A percentile compares a stretch with the other conserved stretches of the same genome.
These are phyloP conservation scores for Fusarium sp. DNA, from an alignment of 2,329 filamentous ascomycete species.

Conservation along the genomic window DNA sequence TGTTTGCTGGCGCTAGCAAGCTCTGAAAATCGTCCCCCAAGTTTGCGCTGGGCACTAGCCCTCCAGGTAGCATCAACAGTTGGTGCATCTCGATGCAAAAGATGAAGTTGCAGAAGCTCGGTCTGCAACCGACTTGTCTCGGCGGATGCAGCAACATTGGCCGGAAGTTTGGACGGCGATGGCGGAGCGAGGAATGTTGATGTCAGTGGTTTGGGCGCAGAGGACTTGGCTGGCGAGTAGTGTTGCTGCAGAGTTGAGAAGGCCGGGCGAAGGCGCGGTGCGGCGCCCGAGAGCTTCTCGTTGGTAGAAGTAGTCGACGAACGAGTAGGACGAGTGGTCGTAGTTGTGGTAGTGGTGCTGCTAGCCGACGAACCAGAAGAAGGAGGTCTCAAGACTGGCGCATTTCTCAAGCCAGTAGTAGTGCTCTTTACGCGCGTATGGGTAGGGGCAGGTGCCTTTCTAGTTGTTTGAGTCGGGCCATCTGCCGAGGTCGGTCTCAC, in stretches of 20 bases:
- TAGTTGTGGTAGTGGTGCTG: constrained; percentile 30
- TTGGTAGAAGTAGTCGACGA: constrained; percentile 25
- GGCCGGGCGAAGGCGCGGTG: constrained; percentile 57
- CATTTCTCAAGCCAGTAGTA: constrained; percentile 39
- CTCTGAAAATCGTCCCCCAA: constrained; percentile 57
- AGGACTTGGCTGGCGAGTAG: constrained; percentile 70
- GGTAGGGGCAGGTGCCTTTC: constrained; percentile 24
- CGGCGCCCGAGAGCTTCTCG: constrained; percentile 31
- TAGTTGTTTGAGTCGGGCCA: constrained; percentile 34
- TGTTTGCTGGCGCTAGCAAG: constrained; percentile 49
- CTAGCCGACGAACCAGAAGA: constrained; percentile 39
- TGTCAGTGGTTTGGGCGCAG: constrained; percentile 69
- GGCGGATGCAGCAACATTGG: constrained; percentile 67
- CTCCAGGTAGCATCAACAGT: constrained; percentile 61
- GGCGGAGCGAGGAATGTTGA: constrained; percentile 66
- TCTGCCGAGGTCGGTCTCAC: constrained; percentile 47
- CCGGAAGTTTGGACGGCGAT: constrained; percentile 68
- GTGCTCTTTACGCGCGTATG: constrained; percentile 49
- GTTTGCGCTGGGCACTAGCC: constrained; percentile 60
- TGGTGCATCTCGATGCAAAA: constrained; percentile 67
- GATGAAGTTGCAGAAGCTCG: constrained; percentile 71
- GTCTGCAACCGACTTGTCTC: constrained; percentile 69
- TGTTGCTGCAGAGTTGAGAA: constrained; percentile 74
- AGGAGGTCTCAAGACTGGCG: constrained; percentile 46
- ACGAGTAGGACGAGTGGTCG: constrained; percentile 27